Conservation (phyloP, 1,139 yeast species). For the Yamadazyma siamensis region DNA sequence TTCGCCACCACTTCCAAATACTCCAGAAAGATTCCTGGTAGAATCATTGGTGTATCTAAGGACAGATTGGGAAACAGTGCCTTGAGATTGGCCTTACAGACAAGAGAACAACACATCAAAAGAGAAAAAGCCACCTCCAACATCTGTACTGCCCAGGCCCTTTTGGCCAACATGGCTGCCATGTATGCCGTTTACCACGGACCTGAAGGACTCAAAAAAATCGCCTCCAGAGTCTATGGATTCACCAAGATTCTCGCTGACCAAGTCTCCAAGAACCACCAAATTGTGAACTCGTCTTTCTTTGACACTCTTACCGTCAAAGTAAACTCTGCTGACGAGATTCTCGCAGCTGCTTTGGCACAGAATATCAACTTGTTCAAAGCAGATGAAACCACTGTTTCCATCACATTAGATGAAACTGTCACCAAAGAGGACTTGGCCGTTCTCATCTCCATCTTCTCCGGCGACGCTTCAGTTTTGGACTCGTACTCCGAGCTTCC, state of each 20-base stretch:
- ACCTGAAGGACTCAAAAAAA: slow-evolving; percentile 78
- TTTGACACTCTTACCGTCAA: slow-evolving; percentile 84
- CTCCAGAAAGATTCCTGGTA: slow-evolving; percentile 93
- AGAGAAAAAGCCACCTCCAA: slow-evolving; percentile 97
- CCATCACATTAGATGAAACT: slow-evolving; percentile 85
- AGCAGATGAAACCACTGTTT: slow-evolving; percentile 59
- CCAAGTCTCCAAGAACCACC: slow-evolving; percentile 45
- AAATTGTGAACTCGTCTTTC: slow-evolving; percentile 59
- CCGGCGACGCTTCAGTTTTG: slow-evolving; percentile 24
- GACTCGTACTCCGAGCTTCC: slow-evolving; percentile 38
- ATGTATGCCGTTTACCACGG: slow-evolving; percentile 97
- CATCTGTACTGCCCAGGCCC: slow-evolving; percentile 96
- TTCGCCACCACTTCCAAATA: slow-evolving; percentile 78
- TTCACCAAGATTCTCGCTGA: slow-evolving; percentile 70
- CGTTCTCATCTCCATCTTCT: slow-evolving; percentile 57
- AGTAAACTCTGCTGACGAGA: slow-evolving; percentile 54
- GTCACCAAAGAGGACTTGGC: slow-evolving; percentile 61
- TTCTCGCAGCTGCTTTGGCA: slow-evolving; percentile 56
- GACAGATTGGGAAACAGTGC: slow-evolving; percentile 91
- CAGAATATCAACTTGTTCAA: slow-evolving; percentile 73
- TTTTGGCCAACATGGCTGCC: slow-evolving; percentile 91
- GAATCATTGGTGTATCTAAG: slow-evolving; percentile 89
- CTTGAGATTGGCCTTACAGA: slow-evolving; percentile 87
- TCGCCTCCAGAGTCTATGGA: slow-evolving; percentile 77
- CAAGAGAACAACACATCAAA: slow-evolving; percentile 96